Evolutionary conservation across 2,329 filamentous ascomycete genomes (phyloP).

Genomic region (Didymella segeticola): DNA sequence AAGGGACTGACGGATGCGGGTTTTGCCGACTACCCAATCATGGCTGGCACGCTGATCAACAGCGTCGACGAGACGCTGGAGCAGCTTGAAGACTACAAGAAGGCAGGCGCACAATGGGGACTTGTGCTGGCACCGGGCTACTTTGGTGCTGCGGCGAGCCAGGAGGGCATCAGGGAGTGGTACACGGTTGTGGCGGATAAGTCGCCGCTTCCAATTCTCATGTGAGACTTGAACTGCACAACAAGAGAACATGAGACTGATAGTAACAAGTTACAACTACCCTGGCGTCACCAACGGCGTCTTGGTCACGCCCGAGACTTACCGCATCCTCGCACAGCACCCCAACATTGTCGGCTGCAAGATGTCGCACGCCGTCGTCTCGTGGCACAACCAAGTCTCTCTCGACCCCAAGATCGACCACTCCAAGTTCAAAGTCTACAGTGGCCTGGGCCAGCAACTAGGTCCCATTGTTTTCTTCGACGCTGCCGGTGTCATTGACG

Average conservation of each 20-base stretch:
- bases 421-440: slow-evolving; percentile 66
- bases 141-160: slow-evolving; percentile 65
- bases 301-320: slow-evolving; percentile 64
- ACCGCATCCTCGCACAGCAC: slow-evolving; percentile 65
- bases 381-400: slow-evolving; percentile 68
- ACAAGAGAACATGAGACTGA: slow-evolving; percentile 9
- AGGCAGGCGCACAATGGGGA: slow-evolving; percentile 67
- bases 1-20: slow-evolving; percentile 63
- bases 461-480: slow-evolving; percentile 68
- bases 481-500: slow-evolving; percentile 71
- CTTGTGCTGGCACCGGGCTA: slow-evolving; percentile 70
- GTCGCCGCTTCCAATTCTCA: slow-evolving; percentile 66
- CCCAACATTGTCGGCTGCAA: slow-evolving; percentile 74
- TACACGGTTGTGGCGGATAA: slow-evolving; percentile 66
- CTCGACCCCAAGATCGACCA: slow-evolving; percentile 66
- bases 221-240: slow-evolving; percentile 52
- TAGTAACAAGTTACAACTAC: slow-evolving; percentile 64
- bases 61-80: slow-evolving; percentile 67
- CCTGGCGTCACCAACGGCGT: slow-evolving; percentile 72
- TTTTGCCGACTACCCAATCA: slow-evolving; percentile 65
- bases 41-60: slow-evolving; percentile 68
- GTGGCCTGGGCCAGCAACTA: slow-evolving; percentile 70
- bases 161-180: slow-evolving; percentile 67
- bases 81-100: slow-evolving; percentile 62
- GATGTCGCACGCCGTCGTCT: slow-evolving; percentile 71